Percentiles rank a stretch among this genome's conserved stretches.
Evolutionary conservation across 2,329 filamentous ascomycete species (phyloP).

Genomic region (Plenodomus biglobosus): DNA sequence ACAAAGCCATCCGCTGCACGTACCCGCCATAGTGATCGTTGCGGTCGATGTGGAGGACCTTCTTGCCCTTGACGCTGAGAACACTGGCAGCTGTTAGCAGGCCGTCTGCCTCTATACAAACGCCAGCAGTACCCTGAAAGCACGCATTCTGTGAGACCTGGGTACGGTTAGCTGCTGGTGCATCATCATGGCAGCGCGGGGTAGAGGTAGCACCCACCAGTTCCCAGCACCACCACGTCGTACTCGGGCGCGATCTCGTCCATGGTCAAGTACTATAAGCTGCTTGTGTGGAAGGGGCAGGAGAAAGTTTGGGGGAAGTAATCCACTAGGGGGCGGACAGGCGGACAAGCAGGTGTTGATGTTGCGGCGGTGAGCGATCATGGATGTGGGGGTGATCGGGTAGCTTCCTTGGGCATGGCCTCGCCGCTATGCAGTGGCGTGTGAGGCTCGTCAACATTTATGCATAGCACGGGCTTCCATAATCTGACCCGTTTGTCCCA

Average conservation of each 20-base stretch:
- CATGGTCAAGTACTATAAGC: conserved; percentile 59
- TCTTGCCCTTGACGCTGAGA: conserved; percentile 96
- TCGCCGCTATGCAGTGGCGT: conserved; percentile 27
- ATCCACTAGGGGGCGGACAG: conserved; percentile 3
- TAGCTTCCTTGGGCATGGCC: conserved; percentile 29
- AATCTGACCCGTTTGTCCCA: neutral
- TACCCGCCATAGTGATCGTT: conserved; percentile 99
- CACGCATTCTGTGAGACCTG: conserved; percentile 97
- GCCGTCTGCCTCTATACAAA: neutral
- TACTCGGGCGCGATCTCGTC: conserved; percentile 98
- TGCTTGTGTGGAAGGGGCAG: neutral
- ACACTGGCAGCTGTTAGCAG: conserved; percentile 60
- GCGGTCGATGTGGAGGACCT: conserved; percentile 97
- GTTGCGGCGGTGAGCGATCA: conserved; percentile 31
- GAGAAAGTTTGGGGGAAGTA: conserved; percentile 25
- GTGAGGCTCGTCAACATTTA: conserved; percentile 13
- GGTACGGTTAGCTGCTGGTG: conserved; percentile 31
- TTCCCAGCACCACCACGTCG: conserved; percentile 98
- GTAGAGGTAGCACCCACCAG: conserved; percentile 67
- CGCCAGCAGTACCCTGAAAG: conserved; percentile 75
- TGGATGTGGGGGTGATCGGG: conserved; percentile 26
- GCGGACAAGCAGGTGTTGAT: neutral
- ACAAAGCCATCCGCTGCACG: conserved; percentile 43
- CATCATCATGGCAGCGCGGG: conserved; percentile 36
- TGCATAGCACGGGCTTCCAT: conserved; percentile 7